Evolutionary conservation across 1,284 basidiomycete species (phyloP), one percentile per base, ranked within the genome.

Genomic region (Volvariella volvacea): DNA sequence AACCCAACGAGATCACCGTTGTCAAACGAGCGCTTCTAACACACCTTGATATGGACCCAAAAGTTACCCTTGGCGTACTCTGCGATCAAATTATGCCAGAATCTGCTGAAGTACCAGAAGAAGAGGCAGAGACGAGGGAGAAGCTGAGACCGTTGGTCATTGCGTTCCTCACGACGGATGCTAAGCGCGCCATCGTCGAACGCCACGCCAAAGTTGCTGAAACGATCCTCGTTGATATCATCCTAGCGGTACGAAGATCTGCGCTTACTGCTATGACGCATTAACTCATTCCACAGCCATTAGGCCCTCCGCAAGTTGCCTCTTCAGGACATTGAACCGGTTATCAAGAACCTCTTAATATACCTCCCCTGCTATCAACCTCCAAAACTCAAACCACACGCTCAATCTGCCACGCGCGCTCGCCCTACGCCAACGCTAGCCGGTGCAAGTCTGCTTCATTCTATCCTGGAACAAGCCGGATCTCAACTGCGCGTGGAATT

Each of bases 31-130:
- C 80, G 16, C 67, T 87, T 8, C 60, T 71, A 3, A 68, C 75
- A 51, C 83, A 86, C 55, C 67, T 87, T 42, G 72, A 81, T 43
- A 67, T 83, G 66, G 78, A 83, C 50, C 67, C 79, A 2, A 63
- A 62, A 12, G 67, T 76, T 20, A 80, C 82, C 1, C 62, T 86
- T 4, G 71, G 75, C 39, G 83, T 86, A 4, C 65, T 86, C 3
- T 83, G 76, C 53, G 83, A 86, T 55, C 83, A 86, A 56, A 66
- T 84, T 33, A 55, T 73, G 2, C 74, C 74, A 2, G 55, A 64
- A 1, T 71, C 74, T 42, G 77, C 25, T 6, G 6, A 28, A 28
- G 49, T 69, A 51, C 76, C 80, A 44, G 74, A 76, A 17, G 80
- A 81, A 41, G 83, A 83, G 49, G 65, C 68, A 53, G 62, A 56